These are phyloP conservation scores for Juncus inflexus DNA, from an alignment of 176 grass and related monocot species.

Conservation along the genomic window DNA sequence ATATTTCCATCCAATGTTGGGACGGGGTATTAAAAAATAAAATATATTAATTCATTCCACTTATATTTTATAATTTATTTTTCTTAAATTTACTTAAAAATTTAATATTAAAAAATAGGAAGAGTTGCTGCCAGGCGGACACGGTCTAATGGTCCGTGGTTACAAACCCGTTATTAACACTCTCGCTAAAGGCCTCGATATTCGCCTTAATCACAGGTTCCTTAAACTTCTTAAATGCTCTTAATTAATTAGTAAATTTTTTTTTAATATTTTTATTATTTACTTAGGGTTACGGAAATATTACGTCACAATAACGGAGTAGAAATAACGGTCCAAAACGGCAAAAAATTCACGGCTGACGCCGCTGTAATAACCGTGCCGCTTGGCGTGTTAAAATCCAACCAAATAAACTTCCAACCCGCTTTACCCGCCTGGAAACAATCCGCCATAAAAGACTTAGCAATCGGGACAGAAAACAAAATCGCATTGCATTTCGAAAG, in stretches of 20 bases:
- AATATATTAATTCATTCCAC: neutral
- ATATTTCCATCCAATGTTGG: constrained; percentile 81
- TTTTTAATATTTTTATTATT: constrained; percentile 32
- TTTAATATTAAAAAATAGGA: constrained; percentile 44
- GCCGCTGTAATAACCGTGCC: constrained; percentile 75
- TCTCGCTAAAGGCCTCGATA: constrained; percentile 90
- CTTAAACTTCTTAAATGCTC: neutral
- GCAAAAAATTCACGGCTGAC: constrained; percentile 79
- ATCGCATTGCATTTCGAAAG: constrained; percentile 84
- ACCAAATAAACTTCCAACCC: constrained; percentile 75
- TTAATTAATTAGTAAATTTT: neutral
- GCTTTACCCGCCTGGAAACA: constrained; percentile 90
- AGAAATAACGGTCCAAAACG: constrained; percentile 81
- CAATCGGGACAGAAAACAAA: constrained; percentile 90
- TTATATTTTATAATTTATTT: constrained; percentile 14
- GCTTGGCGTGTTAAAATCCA: constrained; percentile 76
- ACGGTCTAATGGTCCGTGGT: constrained; percentile 97
- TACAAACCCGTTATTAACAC: constrained; percentile 96
- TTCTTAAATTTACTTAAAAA: constrained; percentile 9
- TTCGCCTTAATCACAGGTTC: constrained; percentile 72
- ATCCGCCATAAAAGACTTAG: constrained; percentile 65
- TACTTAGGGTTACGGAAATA: constrained; percentile 71
- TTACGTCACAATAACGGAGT: constrained; percentile 74
- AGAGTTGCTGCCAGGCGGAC: constrained; percentile 90
- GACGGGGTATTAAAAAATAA: constrained; percentile 51